Base-by-base conservation (phyloP, 352 stramenopile genomes). In the Lagenidium sp. region DNA sequence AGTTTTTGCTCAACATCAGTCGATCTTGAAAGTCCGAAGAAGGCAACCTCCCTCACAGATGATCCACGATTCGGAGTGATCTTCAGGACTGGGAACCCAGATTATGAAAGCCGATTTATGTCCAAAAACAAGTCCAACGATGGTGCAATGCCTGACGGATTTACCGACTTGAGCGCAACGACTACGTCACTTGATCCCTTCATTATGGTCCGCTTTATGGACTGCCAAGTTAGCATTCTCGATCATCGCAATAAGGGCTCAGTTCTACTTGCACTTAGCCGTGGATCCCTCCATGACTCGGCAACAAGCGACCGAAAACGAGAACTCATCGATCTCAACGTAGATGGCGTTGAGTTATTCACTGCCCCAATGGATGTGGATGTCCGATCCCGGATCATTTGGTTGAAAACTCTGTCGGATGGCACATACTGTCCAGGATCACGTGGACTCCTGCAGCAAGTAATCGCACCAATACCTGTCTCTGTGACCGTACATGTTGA, bases 151-250 rank as follows among this genome's bases (percentile, higher is more conserved):
- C n/a, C n/a, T n/a, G n/a, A n/a, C n/a, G n/a, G n/a, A n/a, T n/a
- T n/a, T n/a, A n/a, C n/a, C n/a, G n/a, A n/a, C n/a, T n/a, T n/a
- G n/a, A n/a, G n/a, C n/a, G n/a, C n/a, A n/a, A n/a, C n/a, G n/a
- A n/a, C n/a, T n/a, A n/a, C n/a, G n/a, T n/a, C n/a, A n/a, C 60
- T 72, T 6, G 55, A 78, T 6, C 59, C 70, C 2, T 85, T 84
- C 32, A 51, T 89, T 13, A 70, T 84, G 37, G 63, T 89, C 7
- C 78, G 79, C 21, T 85, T 89, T 22, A 62, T 83, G 50, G 79
- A 92, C 41, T 80, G 61, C n/a, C 79, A 92, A 54, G 65, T 89
- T 26, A 85, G 58, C 36, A 29, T 87, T n/a, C 76, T 87, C 54
- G 75, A 89, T 28, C 54, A 68, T 10, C 22, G 53, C 5, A 55